Percentiles rank a stretch among this genome's conserved stretches.
These are phyloP conservation scores for Abelmoschus esculentus DNA, from an alignment of 345 rosid genomes.

Conservation along the genomic window DNA sequence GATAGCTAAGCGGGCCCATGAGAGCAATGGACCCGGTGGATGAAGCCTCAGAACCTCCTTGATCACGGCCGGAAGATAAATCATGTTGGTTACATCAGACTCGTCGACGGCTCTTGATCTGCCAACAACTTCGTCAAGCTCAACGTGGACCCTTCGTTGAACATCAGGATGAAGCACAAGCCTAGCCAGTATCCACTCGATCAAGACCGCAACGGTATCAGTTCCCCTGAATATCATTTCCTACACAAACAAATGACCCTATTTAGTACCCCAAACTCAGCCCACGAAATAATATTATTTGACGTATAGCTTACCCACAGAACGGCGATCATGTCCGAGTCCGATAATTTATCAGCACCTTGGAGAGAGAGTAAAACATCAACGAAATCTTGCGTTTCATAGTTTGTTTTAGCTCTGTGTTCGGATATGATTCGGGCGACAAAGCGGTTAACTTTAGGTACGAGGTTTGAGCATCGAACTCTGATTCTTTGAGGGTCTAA, in stretches of 20 bases:
- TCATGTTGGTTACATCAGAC: conserved; percentile 35
- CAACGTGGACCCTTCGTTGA: conserved; percentile 62
- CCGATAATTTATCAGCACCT: conserved; percentile 44
- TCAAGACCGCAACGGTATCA: conserved; percentile 73
- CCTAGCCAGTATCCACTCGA: conserved; percentile 90
- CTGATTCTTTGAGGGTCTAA: conserved; percentile 66
- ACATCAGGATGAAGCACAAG: conserved; percentile 57
- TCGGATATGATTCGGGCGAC: conserved; percentile 42
- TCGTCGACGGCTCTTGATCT: conserved; percentile 49
- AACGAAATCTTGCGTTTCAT: conserved; percentile 48
- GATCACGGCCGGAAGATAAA: conserved; percentile 63
- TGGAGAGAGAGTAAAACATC: conserved; percentile 56
- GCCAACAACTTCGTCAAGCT: conserved; percentile 61
- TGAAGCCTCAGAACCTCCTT: conserved; percentile 79
- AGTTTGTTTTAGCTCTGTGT: conserved; percentile 33
- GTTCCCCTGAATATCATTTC: conserved; percentile 93
- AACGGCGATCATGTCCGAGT: conserved; percentile 66
- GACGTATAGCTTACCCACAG: conserved; percentile 48
- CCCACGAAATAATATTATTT: conserved; percentile 1
- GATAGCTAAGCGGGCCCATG: conserved; percentile 85
- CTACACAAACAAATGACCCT: conserved; percentile 24
- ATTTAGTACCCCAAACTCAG: background rate
- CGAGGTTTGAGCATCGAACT: conserved; percentile 52
- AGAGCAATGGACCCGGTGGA: conserved; percentile 88
- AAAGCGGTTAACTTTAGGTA: conserved; percentile 59